Conservation (phyloP, 208 protist genomes). For the Wallacemonas sp. region DNA sequence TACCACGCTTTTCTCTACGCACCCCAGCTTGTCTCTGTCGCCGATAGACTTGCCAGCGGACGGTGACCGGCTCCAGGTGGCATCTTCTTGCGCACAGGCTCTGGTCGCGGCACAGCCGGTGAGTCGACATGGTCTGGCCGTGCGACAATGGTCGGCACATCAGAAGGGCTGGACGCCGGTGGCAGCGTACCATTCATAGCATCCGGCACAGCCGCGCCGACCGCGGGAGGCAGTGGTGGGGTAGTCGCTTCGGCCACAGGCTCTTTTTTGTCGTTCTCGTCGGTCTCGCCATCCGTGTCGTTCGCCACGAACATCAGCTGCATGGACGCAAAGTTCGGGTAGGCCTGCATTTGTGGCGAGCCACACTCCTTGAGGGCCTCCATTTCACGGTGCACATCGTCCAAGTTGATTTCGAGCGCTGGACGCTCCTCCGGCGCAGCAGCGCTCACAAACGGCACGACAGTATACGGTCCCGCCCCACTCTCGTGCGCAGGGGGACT, state of each 20-base stretch:
- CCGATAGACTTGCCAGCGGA: too few species aligned
- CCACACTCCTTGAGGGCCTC: constrained; percentile 14
- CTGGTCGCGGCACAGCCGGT: not conserved
- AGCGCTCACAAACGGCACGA: constrained; percentile 3
- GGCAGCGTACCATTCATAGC: too few species aligned
- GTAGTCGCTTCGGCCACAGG: too few species aligned
- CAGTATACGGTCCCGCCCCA: not conserved
- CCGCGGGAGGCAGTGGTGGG: too few species aligned
- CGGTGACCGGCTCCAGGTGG: not conserved
- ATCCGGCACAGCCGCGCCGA: too few species aligned
- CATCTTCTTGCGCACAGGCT: not conserved
- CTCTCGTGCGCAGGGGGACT: not conserved
- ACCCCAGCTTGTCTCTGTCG: too few species aligned
- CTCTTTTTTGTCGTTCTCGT: constrained; percentile 1
- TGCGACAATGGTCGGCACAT: not conserved
- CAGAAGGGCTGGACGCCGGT: too few species aligned
- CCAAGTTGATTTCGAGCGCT: constrained; percentile 24
- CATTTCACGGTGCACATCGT: constrained; percentile 20
- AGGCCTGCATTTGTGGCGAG: constrained; percentile 54
- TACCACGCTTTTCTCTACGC: too few species aligned
- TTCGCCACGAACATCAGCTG: constrained; percentile 25
- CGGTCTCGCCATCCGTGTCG: constrained; percentile 13
- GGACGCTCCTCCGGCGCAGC: not conserved
- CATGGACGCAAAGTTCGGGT: constrained; percentile 54
- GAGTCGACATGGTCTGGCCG: not conserved